Conservation (phyloP, 768 basidiomycete genomes). For the Suillus subalutaceus region DNA sequence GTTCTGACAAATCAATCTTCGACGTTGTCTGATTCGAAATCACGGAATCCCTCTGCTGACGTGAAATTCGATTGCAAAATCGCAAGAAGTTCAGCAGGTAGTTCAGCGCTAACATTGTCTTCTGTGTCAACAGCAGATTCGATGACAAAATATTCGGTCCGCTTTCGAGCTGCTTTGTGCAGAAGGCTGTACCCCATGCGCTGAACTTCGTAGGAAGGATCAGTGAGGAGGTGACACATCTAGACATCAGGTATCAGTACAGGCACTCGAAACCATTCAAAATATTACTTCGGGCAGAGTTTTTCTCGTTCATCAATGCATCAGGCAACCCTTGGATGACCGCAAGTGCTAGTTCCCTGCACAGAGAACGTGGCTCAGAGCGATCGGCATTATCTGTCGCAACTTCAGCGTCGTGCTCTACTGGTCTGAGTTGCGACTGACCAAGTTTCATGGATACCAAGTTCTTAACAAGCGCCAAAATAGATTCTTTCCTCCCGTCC, state of each 20-base stretch:
- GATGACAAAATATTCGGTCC: slow-evolving; percentile 83
- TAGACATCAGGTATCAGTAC: slow-evolving; percentile 30
- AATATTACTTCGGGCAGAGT: slow-evolving; percentile 62
- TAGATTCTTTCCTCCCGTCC: slow-evolving; percentile 54
- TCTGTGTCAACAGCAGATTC: slow-evolving; percentile 84
- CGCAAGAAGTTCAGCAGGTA: slow-evolving; percentile 69
- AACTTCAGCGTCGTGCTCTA: background rate
- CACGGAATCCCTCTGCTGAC: slow-evolving; percentile 39
- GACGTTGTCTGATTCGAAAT: slow-evolving; percentile 43
- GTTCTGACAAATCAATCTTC: slow-evolving; percentile 9
- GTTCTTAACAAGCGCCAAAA: slow-evolving; percentile 63
- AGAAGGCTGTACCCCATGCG: slow-evolving; percentile 78
- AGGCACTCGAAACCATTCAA: background rate
- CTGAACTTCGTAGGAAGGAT: slow-evolving; percentile 67
- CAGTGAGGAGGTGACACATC: slow-evolving; percentile 82
- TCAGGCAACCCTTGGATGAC: slow-evolving; percentile 69
- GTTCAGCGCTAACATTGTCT: slow-evolving; percentile 47
- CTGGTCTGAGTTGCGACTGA: slow-evolving; percentile 4
- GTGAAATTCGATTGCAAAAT: slow-evolving; percentile 57
- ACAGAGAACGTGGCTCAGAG: slow-evolving; percentile 66
- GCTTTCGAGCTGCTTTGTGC: slow-evolving; percentile 65
- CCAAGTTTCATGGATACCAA: slow-evolving; percentile 43
- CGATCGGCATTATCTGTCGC: slow-evolving; percentile 16
- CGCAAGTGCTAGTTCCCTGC: slow-evolving; percentile 67
- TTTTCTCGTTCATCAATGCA: slow-evolving; percentile 60